phyloP scores from a whole-genome alignment of 108 stramenopile species.

The Skeletonema costatum region DNA sequence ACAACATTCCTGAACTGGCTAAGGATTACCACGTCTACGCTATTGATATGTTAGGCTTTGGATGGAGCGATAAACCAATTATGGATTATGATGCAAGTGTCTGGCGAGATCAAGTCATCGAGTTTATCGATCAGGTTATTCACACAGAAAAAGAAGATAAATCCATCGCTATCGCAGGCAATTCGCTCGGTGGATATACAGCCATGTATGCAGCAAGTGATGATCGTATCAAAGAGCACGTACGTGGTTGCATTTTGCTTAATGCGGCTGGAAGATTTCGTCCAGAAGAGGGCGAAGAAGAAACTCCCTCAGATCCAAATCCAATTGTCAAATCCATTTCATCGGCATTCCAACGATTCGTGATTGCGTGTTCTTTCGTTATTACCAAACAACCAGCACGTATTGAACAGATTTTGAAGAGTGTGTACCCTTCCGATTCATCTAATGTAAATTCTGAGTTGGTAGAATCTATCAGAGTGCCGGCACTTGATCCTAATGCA shows the following conservation, averaged over 20 bases:
- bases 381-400: constrained; percentile 83
- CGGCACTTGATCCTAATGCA: constrained; percentile 73
- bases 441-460: constrained; percentile 80
- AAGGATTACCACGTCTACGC: constrained; percentile 45
- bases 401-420: constrained; percentile 75
- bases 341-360: constrained; percentile 49
- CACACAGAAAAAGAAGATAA: neutral
- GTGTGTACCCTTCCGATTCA: constrained; percentile 67
- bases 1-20: constrained; percentile 49
- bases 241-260: constrained; percentile 62
- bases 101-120: constrained; percentile 63
- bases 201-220: constrained; percentile 61
- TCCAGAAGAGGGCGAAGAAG: neutral
- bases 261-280: constrained; percentile 53
- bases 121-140: constrained; percentile 60
- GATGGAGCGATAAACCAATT: constrained; percentile 75
- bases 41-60: constrained; percentile 77
- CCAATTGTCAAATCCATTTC: constrained; percentile 43
- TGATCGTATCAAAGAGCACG: constrained; percentile 44
- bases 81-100: constrained; percentile 70
- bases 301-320: constrained; percentile 29
- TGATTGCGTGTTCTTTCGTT: constrained; percentile 71
- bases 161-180: constrained; percentile 62
- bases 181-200: constrained; percentile 80
- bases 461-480: constrained; percentile 69